Conservation (phyloP, 192 early-diverging fungal species). For the Coemansia sp. region DNA sequence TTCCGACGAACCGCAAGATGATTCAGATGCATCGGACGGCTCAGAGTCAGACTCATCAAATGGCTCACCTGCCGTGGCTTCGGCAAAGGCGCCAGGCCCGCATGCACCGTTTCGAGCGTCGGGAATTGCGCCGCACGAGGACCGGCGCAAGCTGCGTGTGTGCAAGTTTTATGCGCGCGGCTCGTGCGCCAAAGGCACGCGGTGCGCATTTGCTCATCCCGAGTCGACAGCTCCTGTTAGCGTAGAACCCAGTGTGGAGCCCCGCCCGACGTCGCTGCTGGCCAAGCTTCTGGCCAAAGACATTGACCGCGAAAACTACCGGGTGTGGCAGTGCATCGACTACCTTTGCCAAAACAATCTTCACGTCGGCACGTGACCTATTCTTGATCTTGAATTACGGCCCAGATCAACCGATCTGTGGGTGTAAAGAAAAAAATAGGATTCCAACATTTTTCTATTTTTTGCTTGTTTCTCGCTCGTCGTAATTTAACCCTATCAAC, state of each 20-base stretch:
- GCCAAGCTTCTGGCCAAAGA: constrained; percentile 50
- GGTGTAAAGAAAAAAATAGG: background rate
- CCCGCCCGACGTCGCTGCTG: constrained; percentile 14
- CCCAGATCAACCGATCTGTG: too few species aligned
- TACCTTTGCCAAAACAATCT: constrained; percentile 30
- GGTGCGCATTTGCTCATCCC: constrained; percentile 36
- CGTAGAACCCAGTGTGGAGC: background rate
- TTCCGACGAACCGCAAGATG: background rate
- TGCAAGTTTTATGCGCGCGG: constrained; percentile 39
- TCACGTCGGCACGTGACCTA: background rate
- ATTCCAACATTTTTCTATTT: background rate
- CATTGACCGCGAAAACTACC: constrained; percentile 50
- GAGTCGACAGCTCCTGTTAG: constrained; percentile 4
- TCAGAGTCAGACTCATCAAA: background rate
- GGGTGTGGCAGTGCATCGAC: constrained; percentile 44
- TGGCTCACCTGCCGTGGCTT: constrained; percentile 13
- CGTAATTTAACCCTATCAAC: background rate
- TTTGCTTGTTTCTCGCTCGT: too few species aligned
- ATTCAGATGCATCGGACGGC: constrained; percentile 1
- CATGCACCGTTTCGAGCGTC: constrained; percentile 27
- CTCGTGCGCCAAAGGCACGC: constrained; percentile 19
- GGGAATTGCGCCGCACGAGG: constrained; percentile 25
- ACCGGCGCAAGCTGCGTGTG: constrained; percentile 34
- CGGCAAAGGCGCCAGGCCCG: constrained; percentile 12
- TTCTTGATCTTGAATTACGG: too few species aligned